phyloP scores from a whole-genome alignment of 2,329 filamentous ascomycete species.

The Monosporascus sp. region DNA sequence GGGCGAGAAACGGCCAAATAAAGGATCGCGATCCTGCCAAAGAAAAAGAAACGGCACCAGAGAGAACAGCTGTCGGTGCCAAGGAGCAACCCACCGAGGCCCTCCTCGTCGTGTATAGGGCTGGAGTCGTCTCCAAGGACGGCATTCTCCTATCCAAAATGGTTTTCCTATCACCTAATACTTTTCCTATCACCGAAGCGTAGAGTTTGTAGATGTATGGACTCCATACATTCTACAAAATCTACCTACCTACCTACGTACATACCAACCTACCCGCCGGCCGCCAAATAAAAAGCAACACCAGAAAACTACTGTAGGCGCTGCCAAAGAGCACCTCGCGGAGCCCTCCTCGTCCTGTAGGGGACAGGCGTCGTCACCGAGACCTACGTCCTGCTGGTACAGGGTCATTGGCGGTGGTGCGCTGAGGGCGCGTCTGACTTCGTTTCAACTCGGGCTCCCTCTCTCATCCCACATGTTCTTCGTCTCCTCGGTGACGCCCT shows the following conservation, averaged over 20 bases:
- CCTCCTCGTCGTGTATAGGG: background rate
- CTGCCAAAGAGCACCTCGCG: background rate
- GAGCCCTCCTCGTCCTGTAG: background rate
- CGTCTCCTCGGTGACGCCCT: slow-evolving; percentile 53
- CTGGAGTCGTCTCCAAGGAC: too few relatives aligned
- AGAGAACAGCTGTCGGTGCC: slow-evolving; percentile 20
- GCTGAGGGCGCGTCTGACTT: slow-evolving; percentile 97
- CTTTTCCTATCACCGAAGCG: too few relatives aligned
- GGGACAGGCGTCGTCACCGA: background rate
- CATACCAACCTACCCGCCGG: too few relatives aligned
- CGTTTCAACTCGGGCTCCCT: slow-evolving; percentile 83
- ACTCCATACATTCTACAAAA: too few relatives aligned
- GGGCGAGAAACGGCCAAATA: slow-evolving; percentile 24
- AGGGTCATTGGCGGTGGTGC: slow-evolving; percentile 34
- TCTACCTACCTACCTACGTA: too few relatives aligned
- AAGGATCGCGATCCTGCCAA: slow-evolving; percentile 33
- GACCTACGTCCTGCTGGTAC: too few relatives aligned
- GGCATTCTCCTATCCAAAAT: too few relatives aligned
- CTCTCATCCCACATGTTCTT: slow-evolving; percentile 79
- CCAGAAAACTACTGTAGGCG: background rate
- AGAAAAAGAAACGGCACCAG: slow-evolving; percentile 28
- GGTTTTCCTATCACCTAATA: too few relatives aligned
- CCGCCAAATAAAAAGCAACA: too few relatives aligned
- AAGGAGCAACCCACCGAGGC: background rate
- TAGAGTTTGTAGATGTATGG: too few relatives aligned